A percentile compares a stretch with the other conserved stretches of the same genome.
These are phyloP conservation scores for Umbellularia californica DNA, from an alignment of 164 flowering plant genomes.

Conservation along the genomic window DNA sequence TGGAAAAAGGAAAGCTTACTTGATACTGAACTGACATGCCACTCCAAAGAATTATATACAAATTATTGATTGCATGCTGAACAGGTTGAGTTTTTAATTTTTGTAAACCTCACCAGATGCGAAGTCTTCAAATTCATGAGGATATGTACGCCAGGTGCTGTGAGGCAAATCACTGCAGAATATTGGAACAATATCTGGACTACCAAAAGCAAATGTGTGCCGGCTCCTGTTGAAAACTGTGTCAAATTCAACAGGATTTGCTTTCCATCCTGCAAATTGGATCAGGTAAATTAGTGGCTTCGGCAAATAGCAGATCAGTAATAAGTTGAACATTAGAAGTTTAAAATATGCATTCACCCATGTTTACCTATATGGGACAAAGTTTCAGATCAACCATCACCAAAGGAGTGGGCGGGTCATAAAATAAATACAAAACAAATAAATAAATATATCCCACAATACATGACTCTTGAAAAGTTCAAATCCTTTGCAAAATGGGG, in stretches of 20 bases:
- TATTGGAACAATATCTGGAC: slow-evolving; percentile 95
- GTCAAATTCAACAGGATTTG: slow-evolving; percentile 98
- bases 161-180: slow-evolving; percentile 90
- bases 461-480: no score
- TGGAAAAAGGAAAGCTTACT: neutral
- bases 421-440: no score
- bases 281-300: slow-evolving; percentile 8
- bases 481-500: no score
- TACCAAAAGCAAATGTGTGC: slow-evolving; percentile 83
- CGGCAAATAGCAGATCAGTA: neutral
- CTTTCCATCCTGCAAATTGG: slow-evolving; percentile 82
- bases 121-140: slow-evolving; percentile 92
- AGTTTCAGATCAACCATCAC: no score
- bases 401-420: no score
- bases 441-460: no score
- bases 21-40: neutral
- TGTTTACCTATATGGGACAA: no score
- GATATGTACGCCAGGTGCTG: slow-evolving; percentile 82
- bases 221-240: slow-evolving; percentile 85
- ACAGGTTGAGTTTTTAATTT: neutral
- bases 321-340: neutral
- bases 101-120: slow-evolving; percentile 62
- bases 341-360: no score
- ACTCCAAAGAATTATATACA: neutral
- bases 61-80: no score